These are phyloP conservation scores for Starmerella geochares DNA, from an alignment of 805 yeast species.

Conservation along the genomic window DNA sequence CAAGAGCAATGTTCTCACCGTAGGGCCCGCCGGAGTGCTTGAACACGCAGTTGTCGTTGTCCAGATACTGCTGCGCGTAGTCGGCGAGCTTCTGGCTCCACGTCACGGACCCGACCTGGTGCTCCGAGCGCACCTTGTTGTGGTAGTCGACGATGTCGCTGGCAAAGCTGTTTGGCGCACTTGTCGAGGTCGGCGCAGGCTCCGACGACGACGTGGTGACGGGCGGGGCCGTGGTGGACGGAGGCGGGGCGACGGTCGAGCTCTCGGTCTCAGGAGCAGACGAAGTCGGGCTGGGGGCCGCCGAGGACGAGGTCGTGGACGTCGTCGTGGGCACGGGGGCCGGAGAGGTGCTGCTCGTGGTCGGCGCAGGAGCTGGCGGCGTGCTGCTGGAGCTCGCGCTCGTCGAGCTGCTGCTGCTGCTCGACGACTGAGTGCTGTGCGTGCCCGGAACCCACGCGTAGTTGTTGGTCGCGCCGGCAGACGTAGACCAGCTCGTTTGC, in stretches of 20 bases:
- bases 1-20: slow-evolving; percentile 73
- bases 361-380: background rate
- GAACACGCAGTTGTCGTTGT: slow-evolving; percentile 45
- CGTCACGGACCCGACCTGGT: slow-evolving; percentile 40
- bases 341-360: background rate
- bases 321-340: background rate
- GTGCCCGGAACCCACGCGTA: background rate
- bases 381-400: slow-evolving; percentile 4
- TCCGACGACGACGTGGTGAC: slow-evolving; percentile 18
- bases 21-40: slow-evolving; percentile 53
- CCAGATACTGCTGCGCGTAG: slow-evolving; percentile 44
- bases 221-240: slow-evolving; percentile 21
- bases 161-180: slow-evolving; percentile 15
- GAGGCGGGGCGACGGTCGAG: slow-evolving; percentile 15
- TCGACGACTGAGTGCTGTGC: background rate
- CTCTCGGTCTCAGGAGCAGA: slow-evolving; percentile 23
- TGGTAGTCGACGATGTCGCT: slow-evolving; percentile 45
- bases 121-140: slow-evolving; percentile 47
- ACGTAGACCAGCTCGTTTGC: background rate
- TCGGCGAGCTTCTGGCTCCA: slow-evolving; percentile 47
- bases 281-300: slow-evolving; percentile 14
- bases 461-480: background rate
- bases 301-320: slow-evolving; percentile 18
- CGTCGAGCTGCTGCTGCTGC: background rate
- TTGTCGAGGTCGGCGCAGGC: slow-evolving; percentile 24